A percentile compares a stretch with the other conserved stretches of the same genome.
phyloP scores from a whole-genome alignment of 768 basidiomycete genomes.

The Tulasnella sp. region DNA sequence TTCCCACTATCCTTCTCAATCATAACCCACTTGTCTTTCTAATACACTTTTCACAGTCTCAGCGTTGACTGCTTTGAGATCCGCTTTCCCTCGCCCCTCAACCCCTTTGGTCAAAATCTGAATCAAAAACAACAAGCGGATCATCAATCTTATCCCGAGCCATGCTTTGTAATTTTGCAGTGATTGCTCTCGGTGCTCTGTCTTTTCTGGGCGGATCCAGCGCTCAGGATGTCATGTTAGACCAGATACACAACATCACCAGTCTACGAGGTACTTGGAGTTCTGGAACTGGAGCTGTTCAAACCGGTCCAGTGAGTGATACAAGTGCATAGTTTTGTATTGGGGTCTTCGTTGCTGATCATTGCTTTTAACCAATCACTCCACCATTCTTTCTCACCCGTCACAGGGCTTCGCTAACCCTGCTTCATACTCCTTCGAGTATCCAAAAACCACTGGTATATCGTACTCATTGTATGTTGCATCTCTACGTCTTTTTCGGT shows the following conservation, averaged over 20 bases:
- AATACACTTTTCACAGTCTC: too few relatives aligned
- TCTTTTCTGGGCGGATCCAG: background rate
- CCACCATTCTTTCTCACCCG: background rate
- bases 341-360: background rate
- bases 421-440: constrained; percentile 63
- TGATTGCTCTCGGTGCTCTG: background rate
- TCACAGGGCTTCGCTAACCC: constrained; percentile 74
- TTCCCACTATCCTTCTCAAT: too few relatives aligned
- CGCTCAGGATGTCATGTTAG: constrained; percentile 6
- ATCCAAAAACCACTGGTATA: constrained; percentile 76
- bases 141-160: background rate
- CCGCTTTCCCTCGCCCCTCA: too few relatives aligned
- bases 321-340: background rate
- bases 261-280: constrained; percentile 69
- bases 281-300: constrained; percentile 59
- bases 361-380: constrained; percentile 11
- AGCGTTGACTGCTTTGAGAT: too few relatives aligned
- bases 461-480: constrained; percentile 77
- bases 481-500: constrained; percentile 14
- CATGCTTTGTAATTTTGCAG: background rate
- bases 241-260: constrained; percentile 3
- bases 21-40: too few relatives aligned
- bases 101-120: too few relatives aligned
- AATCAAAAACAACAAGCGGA: background rate
- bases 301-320: constrained; percentile 66